Evolutionary conservation across 257 asterid genomes (phyloP).

Genomic region (Primulina tabacum): DNA sequence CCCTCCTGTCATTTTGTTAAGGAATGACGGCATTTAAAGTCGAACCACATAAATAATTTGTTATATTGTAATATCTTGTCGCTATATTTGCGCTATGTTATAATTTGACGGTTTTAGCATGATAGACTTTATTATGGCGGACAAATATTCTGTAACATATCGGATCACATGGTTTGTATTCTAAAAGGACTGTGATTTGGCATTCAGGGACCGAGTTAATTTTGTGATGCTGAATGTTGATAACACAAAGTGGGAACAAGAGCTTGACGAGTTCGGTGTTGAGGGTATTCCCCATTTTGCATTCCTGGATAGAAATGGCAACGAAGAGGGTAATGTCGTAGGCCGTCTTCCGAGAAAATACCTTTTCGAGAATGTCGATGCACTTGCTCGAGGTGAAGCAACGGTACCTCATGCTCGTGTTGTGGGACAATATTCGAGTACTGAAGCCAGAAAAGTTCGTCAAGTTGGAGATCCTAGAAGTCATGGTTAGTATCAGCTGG

Average conservation of each 20-base stretch:
- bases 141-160: too few relatives aligned
- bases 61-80: neutral
- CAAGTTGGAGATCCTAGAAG: constrained; percentile 84
- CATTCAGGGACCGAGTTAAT: constrained; percentile 72
- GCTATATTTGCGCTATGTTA: neutral
- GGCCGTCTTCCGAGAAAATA: constrained; percentile 85
- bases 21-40: neutral
- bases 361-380: constrained; percentile 76
- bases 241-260: constrained; percentile 99
- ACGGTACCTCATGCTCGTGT: constrained; percentile 84
- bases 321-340: constrained; percentile 91
- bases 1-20: neutral
- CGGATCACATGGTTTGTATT: neutral
- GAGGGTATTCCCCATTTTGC: constrained; percentile 99
- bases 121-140: neutral
- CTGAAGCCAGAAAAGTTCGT: constrained; percentile 64
- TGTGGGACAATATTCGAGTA: constrained; percentile 75
- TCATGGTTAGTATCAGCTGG: constrained; percentile 53
- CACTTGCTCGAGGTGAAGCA: constrained; percentile 83
- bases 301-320: constrained; percentile 79
- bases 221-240: constrained; percentile 98
- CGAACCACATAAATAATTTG: neutral
- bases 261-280: constrained; percentile 98
- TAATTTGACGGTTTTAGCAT: neutral
- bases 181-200: neutral